Percentiles rank a stretch among this genome's conserved stretches.
These are phyloP conservation scores for Saccharomyces hybrid DNA, from an alignment of 1,139 yeast species.

Conservation along the genomic window DNA sequence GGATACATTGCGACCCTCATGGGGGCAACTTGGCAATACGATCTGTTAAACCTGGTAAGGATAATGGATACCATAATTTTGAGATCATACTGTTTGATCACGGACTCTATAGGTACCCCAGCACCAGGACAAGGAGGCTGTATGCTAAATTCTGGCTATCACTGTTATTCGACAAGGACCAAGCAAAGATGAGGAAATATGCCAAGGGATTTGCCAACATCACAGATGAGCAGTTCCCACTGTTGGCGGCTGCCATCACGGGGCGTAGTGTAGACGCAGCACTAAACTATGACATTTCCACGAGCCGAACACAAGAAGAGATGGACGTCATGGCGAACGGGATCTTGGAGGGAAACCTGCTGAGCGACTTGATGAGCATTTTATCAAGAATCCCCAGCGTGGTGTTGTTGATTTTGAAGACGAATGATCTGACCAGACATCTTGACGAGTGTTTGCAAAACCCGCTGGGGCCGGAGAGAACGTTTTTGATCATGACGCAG, in stretches of 20 bases:
- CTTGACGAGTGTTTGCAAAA: conserved; percentile 75
- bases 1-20: conserved; percentile 96
- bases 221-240: conserved; percentile 64
- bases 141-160: conserved; percentile 94
- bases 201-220: conserved; percentile 80
- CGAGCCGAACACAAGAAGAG: conserved; percentile 49
- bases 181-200: conserved; percentile 57
- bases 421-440: conserved; percentile 86
- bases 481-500: conserved; percentile 80
- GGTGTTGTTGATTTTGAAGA: conserved; percentile 77
- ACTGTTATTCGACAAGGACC: conserved; percentile 56
- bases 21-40: conserved; percentile 91
- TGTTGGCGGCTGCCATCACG: conserved; percentile 89
- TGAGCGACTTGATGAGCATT: conserved; percentile 73
- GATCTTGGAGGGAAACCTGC: conserved; percentile 50
- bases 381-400: conserved; percentile 76
- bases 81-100: conserved; percentile 91
- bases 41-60: conserved; percentile 29
- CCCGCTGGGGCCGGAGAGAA: conserved; percentile 82
- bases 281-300: conserved; percentile 51
- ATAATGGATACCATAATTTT: conserved; percentile 50
- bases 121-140: conserved; percentile 65
- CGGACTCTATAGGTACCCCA: conserved; percentile 83
- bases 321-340: conserved; percentile 58
- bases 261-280: conserved; percentile 78